phyloP scores from a whole-genome alignment of 2,329 filamentous ascomycete genomes.

The Fusarium nygamai region DNA sequence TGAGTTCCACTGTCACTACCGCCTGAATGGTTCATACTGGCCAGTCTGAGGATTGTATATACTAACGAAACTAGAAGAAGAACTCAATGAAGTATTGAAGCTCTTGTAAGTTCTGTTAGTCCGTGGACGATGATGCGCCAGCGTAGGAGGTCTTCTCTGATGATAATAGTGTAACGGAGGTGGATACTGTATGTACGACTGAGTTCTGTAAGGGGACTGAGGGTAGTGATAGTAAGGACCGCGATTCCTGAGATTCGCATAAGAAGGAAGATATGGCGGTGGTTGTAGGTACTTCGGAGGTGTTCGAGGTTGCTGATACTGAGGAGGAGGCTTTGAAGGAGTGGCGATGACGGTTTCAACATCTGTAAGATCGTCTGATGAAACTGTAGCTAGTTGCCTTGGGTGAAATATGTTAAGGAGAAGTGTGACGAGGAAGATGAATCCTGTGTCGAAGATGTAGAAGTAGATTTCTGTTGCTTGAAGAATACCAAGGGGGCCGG shows the following conservation, averaged over 20 bases:
- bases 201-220: neutral
- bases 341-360: neutral
- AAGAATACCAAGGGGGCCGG: slow-evolving; percentile 45
- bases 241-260: slow-evolving; percentile 2
- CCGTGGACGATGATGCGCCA: slow-evolving; percentile 1
- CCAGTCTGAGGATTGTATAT: slow-evolving; percentile 17
- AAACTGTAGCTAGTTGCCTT: neutral
- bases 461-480: slow-evolving; percentile 47
- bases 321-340: neutral
- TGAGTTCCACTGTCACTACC: neutral
- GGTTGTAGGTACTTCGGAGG: neutral
- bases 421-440: slow-evolving; percentile 41
- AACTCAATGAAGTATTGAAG: slow-evolving; percentile 15
- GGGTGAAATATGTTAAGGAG: slow-evolving; percentile 34
- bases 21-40: slow-evolving; percentile 12
- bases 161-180: slow-evolving; percentile 10
- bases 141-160: slow-evolving; percentile 4
- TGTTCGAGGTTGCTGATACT: neutral
- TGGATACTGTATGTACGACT: slow-evolving; percentile 10
- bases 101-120: slow-evolving; percentile 18
- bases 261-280: neutral
- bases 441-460: slow-evolving; percentile 49
- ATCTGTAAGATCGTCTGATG: neutral
- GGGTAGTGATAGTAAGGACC: neutral
- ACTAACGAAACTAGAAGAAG: slow-evolving; percentile 2